phyloP scores from a whole-genome alignment of 192 early-diverging fungal genomes.

The Backusella tuberculispora region DNA sequence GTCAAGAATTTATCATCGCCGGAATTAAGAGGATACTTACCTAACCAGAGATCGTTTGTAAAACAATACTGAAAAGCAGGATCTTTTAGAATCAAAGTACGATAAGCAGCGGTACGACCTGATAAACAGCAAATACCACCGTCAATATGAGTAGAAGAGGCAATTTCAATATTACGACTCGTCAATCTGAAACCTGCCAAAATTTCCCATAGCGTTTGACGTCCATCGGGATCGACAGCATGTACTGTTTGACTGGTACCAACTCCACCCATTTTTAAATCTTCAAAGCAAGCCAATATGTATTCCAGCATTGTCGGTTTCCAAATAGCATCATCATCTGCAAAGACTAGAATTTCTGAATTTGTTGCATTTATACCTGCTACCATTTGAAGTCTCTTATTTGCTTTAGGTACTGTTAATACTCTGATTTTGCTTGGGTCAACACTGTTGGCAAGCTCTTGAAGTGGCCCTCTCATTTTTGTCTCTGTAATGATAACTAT shows the following conservation, averaged over 20 bases:
- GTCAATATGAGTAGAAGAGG: conserved; percentile 74
- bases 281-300: conserved; percentile 74
- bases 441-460: conserved; percentile 61
- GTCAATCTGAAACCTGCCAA: conserved; percentile 71
- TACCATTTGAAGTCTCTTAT: conserved; percentile 74
- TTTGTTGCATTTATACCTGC: conserved; percentile 65
- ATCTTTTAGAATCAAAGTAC: conserved; percentile 69
- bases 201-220: conserved; percentile 74
- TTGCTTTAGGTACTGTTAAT: conserved; percentile 59
- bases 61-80: conserved; percentile 74
- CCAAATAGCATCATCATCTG: conserved; percentile 76
- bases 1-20: conserved; percentile 81
- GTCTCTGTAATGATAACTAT: conserved; percentile 73
- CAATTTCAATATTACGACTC: conserved; percentile 75
- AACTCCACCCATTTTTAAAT: conserved; percentile 71
- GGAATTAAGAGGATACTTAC: conserved; percentile 72
- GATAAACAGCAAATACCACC: conserved; percentile 77
- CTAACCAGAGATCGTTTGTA: conserved; percentile 74
- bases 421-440: conserved; percentile 59
- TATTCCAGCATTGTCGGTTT: conserved; percentile 63
- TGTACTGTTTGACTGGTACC: conserved; percentile 68
- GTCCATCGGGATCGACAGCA: conserved; percentile 52
- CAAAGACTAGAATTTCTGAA: conserved; percentile 68
- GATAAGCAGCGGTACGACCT: conserved; percentile 72
- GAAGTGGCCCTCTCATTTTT: conserved; percentile 54